Evolutionary conservation across 371 early-diverging fungal genomes (phyloP), one percentile per base, ranked within the genome.

Genomic region (Funneliformis caledonium): DNA sequence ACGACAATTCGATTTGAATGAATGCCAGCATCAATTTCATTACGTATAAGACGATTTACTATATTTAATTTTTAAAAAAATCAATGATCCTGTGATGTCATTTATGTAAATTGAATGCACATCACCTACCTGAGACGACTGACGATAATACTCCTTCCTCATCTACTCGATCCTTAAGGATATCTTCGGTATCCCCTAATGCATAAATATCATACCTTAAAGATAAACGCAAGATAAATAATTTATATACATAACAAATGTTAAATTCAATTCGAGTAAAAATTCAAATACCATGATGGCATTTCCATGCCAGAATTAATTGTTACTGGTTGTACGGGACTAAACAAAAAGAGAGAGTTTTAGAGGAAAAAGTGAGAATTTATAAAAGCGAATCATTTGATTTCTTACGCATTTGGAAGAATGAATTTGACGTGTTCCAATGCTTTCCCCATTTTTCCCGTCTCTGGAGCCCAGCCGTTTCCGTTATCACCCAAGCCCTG

Each of bases 371-470:
- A 45, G n/a, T 19, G 16, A 19, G 22, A 11, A 70, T 47, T 2
- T 11, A 37, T 69, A n/a, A 70, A 22, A 22, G 22, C 4, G 37
- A 14, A 9, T 64, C 33, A 60, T 14, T n/a, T 14, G 5, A 3
- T 69, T 47, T n/a, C 86, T 84, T 85, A 90, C 88, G 97, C 97
- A 83, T 96, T 91, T 16, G 97, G 97, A 65, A 97, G 87, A 70
- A 96, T 83, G 87, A 91, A 96, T 84, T 96, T 96, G 75, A 94
- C 91, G 84, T 95, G 90, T 22, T 94, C 95, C n/a, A 96, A 88
- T 8, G 81, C 61, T 19, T 72, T 81, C 4, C 85, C 81, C 48
- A 96, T 88, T 85, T 91, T 86, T 52, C 90, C 86, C 9, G 89
- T 94, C 50, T 93, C 88, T 19, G 93, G 93, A 9, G 88, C 86